These are phyloP conservation scores for Pseudonitzschia pungens DNA, from an alignment of 108 stramenopile genomes.

Conservation along the genomic window DNA sequence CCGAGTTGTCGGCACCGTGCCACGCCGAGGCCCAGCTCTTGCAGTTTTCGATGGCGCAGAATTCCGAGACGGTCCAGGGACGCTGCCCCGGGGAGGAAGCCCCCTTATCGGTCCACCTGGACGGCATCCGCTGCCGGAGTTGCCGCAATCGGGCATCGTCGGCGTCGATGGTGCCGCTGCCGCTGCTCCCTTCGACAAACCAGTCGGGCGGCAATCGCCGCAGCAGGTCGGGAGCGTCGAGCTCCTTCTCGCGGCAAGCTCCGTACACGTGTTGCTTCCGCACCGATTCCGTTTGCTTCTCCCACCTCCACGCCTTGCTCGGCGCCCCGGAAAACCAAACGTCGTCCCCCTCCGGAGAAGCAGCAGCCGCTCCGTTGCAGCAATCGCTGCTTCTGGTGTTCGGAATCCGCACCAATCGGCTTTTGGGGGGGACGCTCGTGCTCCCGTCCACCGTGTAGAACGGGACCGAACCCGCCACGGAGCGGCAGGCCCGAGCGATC, in stretches of 20 bases:
- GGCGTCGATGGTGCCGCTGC: neutral
- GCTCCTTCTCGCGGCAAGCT: conserved; percentile 39
- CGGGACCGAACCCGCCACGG: conserved; percentile 33
- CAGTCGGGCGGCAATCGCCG: conserved; percentile 28
- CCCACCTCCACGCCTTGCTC: conserved; percentile 62
- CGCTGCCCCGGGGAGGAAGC: conserved; percentile 18
- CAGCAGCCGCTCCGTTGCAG: neutral
- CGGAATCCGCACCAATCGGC: neutral
- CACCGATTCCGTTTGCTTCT: conserved; percentile 38
- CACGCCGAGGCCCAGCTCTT: conserved; percentile 45
- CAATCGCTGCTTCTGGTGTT: neutral
- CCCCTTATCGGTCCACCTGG: conserved; percentile 22
- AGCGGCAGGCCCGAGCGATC: conserved; percentile 34
- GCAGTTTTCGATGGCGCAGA: conserved; percentile 12
- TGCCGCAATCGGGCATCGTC: neutral
- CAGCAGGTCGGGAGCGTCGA: conserved; percentile 48
- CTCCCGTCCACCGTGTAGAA: conserved; percentile 60
- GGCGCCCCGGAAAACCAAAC: conserved; percentile 41
- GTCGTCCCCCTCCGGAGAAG: neutral
- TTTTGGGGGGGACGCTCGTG: conserved; percentile 57
- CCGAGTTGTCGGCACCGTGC: conserved; percentile 53
- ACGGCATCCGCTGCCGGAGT: conserved; percentile 16
- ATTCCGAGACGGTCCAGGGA: conserved; percentile 42
- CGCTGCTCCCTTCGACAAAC: conserved; percentile 16
- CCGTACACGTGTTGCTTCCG: conserved; percentile 39